These are phyloP conservation scores for Pestalotiopsis sp. DNA, from an alignment of 2,329 filamentous ascomycete genomes.

Conservation along the genomic window DNA sequence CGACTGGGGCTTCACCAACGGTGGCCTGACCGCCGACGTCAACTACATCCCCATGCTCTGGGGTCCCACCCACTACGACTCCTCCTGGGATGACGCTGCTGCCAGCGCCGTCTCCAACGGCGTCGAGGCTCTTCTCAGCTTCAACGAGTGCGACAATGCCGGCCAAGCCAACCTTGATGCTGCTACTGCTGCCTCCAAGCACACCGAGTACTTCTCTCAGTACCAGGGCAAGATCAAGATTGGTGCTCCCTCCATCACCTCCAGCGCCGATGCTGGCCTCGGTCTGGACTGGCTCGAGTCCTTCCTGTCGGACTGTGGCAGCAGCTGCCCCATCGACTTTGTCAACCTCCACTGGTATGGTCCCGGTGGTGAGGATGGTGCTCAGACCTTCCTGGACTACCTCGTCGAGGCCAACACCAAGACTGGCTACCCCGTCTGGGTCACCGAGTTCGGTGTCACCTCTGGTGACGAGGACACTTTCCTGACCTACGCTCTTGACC, in stretches of 20 bases:
- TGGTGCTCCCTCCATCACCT: conserved; percentile 63
- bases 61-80: conserved; percentile 50
- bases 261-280: conserved; percentile 51
- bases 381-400: conserved; percentile 57
- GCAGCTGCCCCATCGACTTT: conserved; percentile 59
- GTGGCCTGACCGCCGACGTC: conserved; percentile 42
- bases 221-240: conserved; percentile 57
- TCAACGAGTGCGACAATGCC: conserved; percentile 72
- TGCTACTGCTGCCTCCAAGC: conserved; percentile 51
- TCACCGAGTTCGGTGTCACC: conserved; percentile 65
- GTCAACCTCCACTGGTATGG: conserved; percentile 69
- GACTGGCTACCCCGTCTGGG: conserved; percentile 59
- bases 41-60: conserved; percentile 72
- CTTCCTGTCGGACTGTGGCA: conserved; percentile 55
- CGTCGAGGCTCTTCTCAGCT: conserved; percentile 61
- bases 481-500: conserved; percentile 49
- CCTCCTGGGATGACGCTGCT: conserved; percentile 53
- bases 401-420: conserved; percentile 46
- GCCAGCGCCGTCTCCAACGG: conserved; percentile 55
- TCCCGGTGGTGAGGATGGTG: conserved; percentile 39
- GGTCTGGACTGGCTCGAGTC: conserved; percentile 59
- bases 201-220: conserved; percentile 57
- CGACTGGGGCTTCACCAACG: conserved; percentile 32
- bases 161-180: conserved; percentile 62
- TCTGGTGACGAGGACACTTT: conserved; percentile 49